Evolutionary conservation across 2,329 filamentous ascomycete genomes (phyloP).

Genomic region (Fonsecaea erecta): DNA sequence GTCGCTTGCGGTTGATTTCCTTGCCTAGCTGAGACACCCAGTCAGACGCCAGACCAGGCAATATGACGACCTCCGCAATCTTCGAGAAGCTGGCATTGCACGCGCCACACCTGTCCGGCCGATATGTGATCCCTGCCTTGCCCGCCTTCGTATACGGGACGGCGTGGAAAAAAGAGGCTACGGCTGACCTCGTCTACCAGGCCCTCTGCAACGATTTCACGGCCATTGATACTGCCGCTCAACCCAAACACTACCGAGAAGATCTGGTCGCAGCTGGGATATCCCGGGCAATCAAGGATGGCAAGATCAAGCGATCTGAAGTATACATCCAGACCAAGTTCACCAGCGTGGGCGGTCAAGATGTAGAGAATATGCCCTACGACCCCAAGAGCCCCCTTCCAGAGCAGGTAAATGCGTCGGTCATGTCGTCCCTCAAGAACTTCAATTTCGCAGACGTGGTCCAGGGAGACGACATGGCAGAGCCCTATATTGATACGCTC

Average conservation of each 20-base stretch:
- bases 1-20: not conserved
- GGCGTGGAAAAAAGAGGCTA: slow-evolving; percentile 79
- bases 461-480: slow-evolving; percentile 44
- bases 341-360: slow-evolving; percentile 68
- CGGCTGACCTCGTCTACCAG: slow-evolving; percentile 68
- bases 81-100: slow-evolving; percentile 33
- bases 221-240: slow-evolving; percentile 76
- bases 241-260: slow-evolving; percentile 79
- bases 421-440: slow-evolving; percentile 69
- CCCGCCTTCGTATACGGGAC: slow-evolving; percentile 71
- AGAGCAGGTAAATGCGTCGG: slow-evolving; percentile 69
- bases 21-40: not conserved
- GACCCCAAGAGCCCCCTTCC: slow-evolving; percentile 61
- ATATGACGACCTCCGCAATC: slow-evolving; percentile 29
- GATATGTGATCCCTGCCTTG: slow-evolving; percentile 37
- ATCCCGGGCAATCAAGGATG: slow-evolving; percentile 62
- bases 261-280: slow-evolving; percentile 70
- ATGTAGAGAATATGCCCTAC: slow-evolving; percentile 66
- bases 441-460: slow-evolving; percentile 32
- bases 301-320: slow-evolving; percentile 62
- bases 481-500: slow-evolving; percentile 61
- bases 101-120: slow-evolving; percentile 27
- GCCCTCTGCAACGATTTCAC: slow-evolving; percentile 71
- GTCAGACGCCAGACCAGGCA: not conserved
- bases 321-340: slow-evolving; percentile 85